Percentiles rank a stretch among this genome's conserved stretches.
These are phyloP conservation scores for Tylopilus felleus DNA, from an alignment of 768 basidiomycete species.

Conservation along the genomic window DNA sequence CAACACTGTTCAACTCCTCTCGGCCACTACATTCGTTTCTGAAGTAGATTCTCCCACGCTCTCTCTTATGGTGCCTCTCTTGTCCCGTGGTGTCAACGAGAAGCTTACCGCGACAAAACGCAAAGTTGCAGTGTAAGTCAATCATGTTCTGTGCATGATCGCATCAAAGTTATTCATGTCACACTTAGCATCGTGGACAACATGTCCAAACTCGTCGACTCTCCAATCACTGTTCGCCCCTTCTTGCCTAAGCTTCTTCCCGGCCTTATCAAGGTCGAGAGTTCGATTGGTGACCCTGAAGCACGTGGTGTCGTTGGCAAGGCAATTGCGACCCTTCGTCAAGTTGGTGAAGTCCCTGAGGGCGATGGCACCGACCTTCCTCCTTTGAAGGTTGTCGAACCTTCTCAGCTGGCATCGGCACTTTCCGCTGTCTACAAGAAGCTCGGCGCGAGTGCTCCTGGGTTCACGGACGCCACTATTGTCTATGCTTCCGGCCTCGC, in stretches of 20 bases:
- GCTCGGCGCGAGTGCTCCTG: conserved; percentile 56
- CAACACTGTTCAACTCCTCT: conserved; percentile 90
- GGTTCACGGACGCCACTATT: conserved; percentile 53
- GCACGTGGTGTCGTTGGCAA: conserved; percentile 89
- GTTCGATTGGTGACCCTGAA: conserved; percentile 94
- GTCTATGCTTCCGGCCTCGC: conserved; percentile 79
- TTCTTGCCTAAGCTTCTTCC: conserved; percentile 96
- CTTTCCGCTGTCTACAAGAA: conserved; percentile 86
- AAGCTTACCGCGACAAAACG: conserved; percentile 96
- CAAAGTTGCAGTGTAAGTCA: conserved; percentile 91
- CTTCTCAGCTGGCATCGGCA: conserved; percentile 58
- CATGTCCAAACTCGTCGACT: conserved; percentile 98
- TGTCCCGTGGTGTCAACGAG: conserved; percentile 90
- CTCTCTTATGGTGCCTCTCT: conserved; percentile 95
- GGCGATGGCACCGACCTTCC: conserved; percentile 89
- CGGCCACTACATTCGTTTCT: conserved; percentile 98
- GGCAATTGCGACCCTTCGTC: conserved; percentile 93
- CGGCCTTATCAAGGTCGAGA: conserved; percentile 93
- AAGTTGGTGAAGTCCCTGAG: conserved; percentile 87
- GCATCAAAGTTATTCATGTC: conserved; percentile 14
- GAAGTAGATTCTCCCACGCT: conserved; percentile 97
- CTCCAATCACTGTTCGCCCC: conserved; percentile 89
- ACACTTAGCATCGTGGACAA: conserved; percentile 84
- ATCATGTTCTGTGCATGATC: conserved; percentile 3
- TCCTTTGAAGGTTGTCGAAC: conserved; percentile 74